These are phyloP conservation scores for Saturnispora silvae DNA, from an alignment of 805 yeast genomes.

Conservation along the genomic window DNA sequence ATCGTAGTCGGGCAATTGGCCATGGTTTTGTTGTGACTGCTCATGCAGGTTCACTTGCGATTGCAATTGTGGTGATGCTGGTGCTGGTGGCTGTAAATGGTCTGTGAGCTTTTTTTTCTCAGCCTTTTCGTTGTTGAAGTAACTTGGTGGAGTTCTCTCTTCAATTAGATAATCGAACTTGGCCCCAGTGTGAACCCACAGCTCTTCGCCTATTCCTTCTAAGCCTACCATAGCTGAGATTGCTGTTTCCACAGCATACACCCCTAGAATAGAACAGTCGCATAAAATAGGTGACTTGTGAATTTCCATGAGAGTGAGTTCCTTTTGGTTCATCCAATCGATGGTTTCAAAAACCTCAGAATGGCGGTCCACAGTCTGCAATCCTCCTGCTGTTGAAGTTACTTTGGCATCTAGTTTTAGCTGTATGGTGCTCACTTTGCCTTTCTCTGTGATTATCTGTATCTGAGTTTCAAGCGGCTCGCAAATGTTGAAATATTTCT, in stretches of 20 bases:
- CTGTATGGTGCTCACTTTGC: background rate
- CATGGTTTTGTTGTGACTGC: too few species aligned
- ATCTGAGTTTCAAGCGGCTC: conserved; percentile 3
- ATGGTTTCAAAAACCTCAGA: background rate
- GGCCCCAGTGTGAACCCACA: conserved; percentile 5
- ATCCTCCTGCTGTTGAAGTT: background rate
- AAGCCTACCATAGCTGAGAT: conserved; percentile 2
- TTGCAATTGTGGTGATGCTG: too few species aligned
- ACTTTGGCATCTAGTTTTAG: conserved; percentile 2
- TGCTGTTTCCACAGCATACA: conserved; percentile 2
- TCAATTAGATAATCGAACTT: conserved; percentile 5
- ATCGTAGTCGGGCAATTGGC: too few species aligned
- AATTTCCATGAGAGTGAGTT: conserved; percentile 2
- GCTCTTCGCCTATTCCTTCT: background rate
- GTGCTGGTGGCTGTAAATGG: too few species aligned
- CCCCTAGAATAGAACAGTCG: conserved; percentile 3
- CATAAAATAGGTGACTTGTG: conserved; percentile 1
- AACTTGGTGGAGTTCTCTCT: conserved; percentile 5
- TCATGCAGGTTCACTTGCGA: too few species aligned
- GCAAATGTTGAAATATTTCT: conserved; percentile 1
- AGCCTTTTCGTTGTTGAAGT: too few species aligned
- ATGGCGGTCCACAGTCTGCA: background rate
- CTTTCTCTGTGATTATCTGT: conserved; percentile 3
- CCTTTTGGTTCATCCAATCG: background rate
- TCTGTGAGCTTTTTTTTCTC: too few species aligned